Evolutionary conservation across 73 alveolate species (phyloP).

Genomic region (Paramecium pentaurelia): DNA sequence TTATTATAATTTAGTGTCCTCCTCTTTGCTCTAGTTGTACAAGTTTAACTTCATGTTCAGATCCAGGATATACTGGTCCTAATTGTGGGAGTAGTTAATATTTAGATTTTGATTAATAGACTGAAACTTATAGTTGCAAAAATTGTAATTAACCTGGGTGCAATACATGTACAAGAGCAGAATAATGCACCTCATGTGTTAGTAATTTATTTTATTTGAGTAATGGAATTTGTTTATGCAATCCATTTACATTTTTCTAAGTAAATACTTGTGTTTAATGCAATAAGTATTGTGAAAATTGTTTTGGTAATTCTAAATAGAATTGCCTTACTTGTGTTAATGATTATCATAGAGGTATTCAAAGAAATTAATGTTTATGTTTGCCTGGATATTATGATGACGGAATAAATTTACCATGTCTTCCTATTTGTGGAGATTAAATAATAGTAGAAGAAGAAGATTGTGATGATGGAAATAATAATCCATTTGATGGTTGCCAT

Average conservation of each 20-base stretch:
- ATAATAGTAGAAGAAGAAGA: neutral
- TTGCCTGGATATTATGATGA: neutral
- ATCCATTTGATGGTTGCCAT: neutral
- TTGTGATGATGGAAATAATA: conserved; percentile 6
- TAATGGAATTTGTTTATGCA: neutral
- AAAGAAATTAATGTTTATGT: neutral
- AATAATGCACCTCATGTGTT: neutral
- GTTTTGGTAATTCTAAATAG: neutral
- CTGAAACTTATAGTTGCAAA: neutral
- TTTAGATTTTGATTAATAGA: neutral
- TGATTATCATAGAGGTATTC: neutral
- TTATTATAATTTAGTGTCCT: neutral
- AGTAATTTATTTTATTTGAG: neutral
- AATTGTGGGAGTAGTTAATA: neutral
- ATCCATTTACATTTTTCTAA: neutral
- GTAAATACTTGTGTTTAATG: neutral
- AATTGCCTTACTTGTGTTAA: neutral
- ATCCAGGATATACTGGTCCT: neutral
- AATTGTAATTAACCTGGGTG: neutral
- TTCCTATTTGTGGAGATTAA: neutral
- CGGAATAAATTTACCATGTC: neutral
- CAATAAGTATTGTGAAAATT: neutral
- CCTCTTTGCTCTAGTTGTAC: neutral
- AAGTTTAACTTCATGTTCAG: neutral
- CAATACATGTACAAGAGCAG: neutral